These are phyloP conservation scores for Sarocladium strictum DNA, from an alignment of 2,329 filamentous ascomycete species.

Conservation along the genomic window DNA sequence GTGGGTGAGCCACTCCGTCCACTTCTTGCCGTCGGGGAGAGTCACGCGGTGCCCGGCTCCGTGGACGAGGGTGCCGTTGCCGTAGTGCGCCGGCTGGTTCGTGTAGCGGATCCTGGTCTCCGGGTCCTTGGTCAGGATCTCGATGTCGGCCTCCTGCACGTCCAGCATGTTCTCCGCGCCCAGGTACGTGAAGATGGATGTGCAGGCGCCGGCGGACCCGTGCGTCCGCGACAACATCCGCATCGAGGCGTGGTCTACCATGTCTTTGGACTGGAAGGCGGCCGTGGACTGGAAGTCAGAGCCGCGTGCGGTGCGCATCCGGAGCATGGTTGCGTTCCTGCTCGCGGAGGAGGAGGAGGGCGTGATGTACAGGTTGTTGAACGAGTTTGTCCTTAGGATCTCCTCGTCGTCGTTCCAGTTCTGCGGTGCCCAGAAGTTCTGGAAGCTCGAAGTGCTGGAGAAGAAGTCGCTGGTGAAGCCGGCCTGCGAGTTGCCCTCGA, in stretches of 20 bases:
- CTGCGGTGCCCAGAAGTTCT: slow-evolving; percentile 28
- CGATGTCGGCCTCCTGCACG: slow-evolving; percentile 45
- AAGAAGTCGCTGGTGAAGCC: slow-evolving; percentile 29
- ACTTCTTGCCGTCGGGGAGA: slow-evolving; percentile 29
- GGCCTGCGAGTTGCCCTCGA: slow-evolving; percentile 24
- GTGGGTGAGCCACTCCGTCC: slow-evolving; percentile 50
- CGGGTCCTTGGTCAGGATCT: slow-evolving; percentile 41
- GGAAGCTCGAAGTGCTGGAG: slow-evolving; percentile 22
- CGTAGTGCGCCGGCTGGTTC: slow-evolving; percentile 49
- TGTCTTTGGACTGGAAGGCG: slow-evolving; percentile 35
- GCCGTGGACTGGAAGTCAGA: slow-evolving; percentile 36
- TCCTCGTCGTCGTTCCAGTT: slow-evolving; percentile 31
- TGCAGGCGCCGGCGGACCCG: slow-evolving; percentile 40
- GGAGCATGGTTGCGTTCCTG: slow-evolving; percentile 34
- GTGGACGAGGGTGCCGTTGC: slow-evolving; percentile 35
- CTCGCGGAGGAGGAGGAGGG: slow-evolving; percentile 30
- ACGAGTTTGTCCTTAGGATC: slow-evolving; percentile 29
- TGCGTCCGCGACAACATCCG: slow-evolving; percentile 42
- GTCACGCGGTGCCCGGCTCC: slow-evolving; percentile 36
- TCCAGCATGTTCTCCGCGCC: slow-evolving; percentile 24
- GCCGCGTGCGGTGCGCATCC: slow-evolving; percentile 38
- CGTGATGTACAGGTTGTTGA: slow-evolving; percentile 39
- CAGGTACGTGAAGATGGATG: slow-evolving; percentile 46
- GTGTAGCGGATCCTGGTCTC: slow-evolving; percentile 44
- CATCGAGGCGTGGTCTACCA: slow-evolving; percentile 25